These are phyloP conservation scores for Fraxinus excelsior DNA, from an alignment of 257 asterid genomes.

Conservation along the genomic window DNA sequence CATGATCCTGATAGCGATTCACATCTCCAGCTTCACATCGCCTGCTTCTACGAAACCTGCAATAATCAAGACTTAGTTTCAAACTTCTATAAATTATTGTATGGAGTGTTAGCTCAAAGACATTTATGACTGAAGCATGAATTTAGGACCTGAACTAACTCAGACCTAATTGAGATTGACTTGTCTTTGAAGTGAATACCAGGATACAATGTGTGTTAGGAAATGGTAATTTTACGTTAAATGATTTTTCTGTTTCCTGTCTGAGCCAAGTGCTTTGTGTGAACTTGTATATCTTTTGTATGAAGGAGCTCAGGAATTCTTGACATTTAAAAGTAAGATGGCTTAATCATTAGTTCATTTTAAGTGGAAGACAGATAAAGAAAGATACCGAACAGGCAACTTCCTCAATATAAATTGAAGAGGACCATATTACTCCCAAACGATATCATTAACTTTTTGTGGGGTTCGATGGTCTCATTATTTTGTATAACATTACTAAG, in stretches of 20 bases:
- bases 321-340: slow-evolving; percentile 15
- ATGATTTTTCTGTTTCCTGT: slow-evolving; percentile 2
- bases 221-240: slow-evolving; percentile 5
- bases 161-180: background rate
- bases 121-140: slow-evolving; percentile 1
- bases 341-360: slow-evolving; percentile 26
- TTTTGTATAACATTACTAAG: slow-evolving; percentile 13
- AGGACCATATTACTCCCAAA: slow-evolving; percentile 38
- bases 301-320: slow-evolving; percentile 20
- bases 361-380: slow-evolving; percentile 42
- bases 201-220: background rate
- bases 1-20: slow-evolving; percentile 28
- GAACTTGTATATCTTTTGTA: background rate
- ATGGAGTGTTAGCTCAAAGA: background rate
- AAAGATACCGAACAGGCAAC: slow-evolving; percentile 38
- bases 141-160: background rate
- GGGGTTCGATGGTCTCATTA: slow-evolving; percentile 30
- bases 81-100: slow-evolving; percentile 4
- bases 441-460: slow-evolving; percentile 18
- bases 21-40: slow-evolving; percentile 75
- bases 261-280: background rate
- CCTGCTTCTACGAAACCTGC: slow-evolving; percentile 56
- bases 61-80: slow-evolving; percentile 20
- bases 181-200: background rate
- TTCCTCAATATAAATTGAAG: slow-evolving; percentile 20